Conservation (phyloP, 768 basidiomycete species). For the Favolaschia claudopus region DNA sequence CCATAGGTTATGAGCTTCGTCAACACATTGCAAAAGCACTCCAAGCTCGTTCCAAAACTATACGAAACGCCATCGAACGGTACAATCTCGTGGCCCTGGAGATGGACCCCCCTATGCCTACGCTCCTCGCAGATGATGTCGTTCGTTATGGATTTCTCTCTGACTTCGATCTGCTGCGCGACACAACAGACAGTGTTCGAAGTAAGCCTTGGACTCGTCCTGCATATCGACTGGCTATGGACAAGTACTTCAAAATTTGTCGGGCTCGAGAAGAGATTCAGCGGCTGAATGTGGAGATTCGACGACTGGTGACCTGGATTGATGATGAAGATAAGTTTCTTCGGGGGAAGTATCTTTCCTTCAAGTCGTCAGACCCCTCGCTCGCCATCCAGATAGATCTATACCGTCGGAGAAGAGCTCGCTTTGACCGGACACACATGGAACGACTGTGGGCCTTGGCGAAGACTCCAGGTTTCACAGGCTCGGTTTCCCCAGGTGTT, state of each 20-base stretch:
- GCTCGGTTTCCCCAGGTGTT: not conserved
- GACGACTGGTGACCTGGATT: slow-evolving; percentile 21
- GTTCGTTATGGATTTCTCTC: slow-evolving; percentile 32
- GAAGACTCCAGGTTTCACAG: slow-evolving; percentile 1
- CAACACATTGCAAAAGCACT: slow-evolving; percentile 31
- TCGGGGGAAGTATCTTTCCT: not conserved
- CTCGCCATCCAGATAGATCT: not conserved
- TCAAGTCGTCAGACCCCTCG: not conserved
- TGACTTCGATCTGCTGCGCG: slow-evolving; percentile 31
- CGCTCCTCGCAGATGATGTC: slow-evolving; percentile 30
- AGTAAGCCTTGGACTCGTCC: slow-evolving; percentile 21
- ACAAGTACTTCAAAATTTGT: slow-evolving; percentile 23
- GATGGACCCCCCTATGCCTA: slow-evolving; percentile 10
- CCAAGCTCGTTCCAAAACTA: slow-evolving; percentile 25
- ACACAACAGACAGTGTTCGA: slow-evolving; percentile 1
- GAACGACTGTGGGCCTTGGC: not conserved
- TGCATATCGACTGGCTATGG: slow-evolving; percentile 18
- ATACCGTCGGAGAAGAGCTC: slow-evolving; percentile 1
- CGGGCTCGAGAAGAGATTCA: slow-evolving; percentile 34
- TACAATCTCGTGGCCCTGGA: slow-evolving; percentile 26
- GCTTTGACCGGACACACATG: slow-evolving; percentile 9
- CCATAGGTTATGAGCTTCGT: slow-evolving; percentile 29
- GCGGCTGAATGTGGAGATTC: slow-evolving; percentile 33
- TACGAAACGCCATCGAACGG: slow-evolving; percentile 22
- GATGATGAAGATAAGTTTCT: slow-evolving; percentile 17